phyloP scores from a whole-genome alignment of 2,329 filamentous ascomycete species.

The Ophiostoma himal-ulmi region DNA sequence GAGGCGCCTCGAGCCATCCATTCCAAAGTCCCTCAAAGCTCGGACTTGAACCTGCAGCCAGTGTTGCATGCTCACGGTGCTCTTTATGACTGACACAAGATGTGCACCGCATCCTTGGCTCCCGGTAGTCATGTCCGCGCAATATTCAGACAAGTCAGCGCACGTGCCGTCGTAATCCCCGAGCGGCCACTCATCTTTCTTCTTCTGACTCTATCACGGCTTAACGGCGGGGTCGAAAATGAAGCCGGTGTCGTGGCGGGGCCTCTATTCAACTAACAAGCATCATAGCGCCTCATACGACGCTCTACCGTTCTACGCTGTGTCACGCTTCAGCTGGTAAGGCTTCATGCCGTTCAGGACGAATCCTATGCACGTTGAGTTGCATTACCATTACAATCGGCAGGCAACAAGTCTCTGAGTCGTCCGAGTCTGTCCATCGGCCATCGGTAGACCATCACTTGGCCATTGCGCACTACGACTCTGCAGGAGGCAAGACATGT shows the following conservation, averaged over 20 bases:
- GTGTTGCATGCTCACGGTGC: not conserved
- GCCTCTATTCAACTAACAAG: too few relatives aligned
- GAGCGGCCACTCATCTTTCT: not conserved
- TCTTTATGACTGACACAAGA: not conserved
- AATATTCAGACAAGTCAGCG: not conserved
- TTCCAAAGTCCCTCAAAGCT: not conserved
- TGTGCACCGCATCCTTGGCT: not conserved
- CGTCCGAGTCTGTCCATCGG: too few relatives aligned
- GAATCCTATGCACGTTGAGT: not conserved
- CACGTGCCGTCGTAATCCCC: not conserved
- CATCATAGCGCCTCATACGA: not conserved
- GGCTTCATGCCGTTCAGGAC: not conserved
- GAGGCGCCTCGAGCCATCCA: too few relatives aligned
- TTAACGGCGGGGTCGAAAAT: too few relatives aligned
- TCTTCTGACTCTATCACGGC: too few relatives aligned
- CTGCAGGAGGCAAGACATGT: not conserved
- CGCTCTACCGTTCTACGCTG: too few relatives aligned
- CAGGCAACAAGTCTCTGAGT: not conserved
- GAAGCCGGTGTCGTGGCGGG: too few relatives aligned
- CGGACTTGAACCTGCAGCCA: not conserved
- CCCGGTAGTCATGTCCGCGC: not conserved
- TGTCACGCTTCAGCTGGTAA: not conserved
- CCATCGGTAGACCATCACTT: not conserved
- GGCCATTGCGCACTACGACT: not conserved
- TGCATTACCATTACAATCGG: not conserved